These are phyloP conservation scores for Sedum album DNA, from an alignment of 164 flowering plant species.

Conservation along the genomic window DNA sequence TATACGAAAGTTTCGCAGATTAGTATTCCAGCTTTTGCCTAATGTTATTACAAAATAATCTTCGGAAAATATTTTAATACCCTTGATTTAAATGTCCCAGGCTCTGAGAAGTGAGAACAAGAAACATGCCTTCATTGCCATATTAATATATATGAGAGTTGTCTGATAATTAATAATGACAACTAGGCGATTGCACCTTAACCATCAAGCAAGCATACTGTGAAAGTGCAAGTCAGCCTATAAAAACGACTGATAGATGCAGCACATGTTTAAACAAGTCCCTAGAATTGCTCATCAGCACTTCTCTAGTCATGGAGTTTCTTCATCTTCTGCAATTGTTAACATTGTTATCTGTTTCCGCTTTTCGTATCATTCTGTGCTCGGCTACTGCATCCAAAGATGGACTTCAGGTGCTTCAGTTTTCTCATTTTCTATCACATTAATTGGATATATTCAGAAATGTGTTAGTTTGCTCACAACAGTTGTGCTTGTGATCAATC, in stretches of 20 bases:
- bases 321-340: neutral
- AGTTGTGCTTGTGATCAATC: neutral
- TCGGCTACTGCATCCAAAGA: neutral
- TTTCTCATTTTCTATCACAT: neutral
- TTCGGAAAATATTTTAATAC: neutral
- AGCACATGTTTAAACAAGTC: neutral
- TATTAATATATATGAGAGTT: neutral
- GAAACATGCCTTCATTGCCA: neutral
- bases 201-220: slow-evolving; percentile 3
- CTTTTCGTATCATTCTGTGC: neutral
- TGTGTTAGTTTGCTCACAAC: neutral
- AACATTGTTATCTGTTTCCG: neutral
- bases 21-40: no score
- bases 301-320: neutral
- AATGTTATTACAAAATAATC: no score
- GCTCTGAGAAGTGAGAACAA: neutral
- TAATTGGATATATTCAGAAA: neutral
- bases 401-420: neutral
- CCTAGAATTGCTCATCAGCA: neutral
- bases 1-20: neutral
- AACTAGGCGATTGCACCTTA: neutral
- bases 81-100: neutral
- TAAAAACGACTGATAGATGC: neutral
- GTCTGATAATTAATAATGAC: neutral
- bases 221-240: neutral